phyloP scores from a whole-genome alignment of 805 yeast genomes.

The Wickerhamomyces strasburgensis region DNA sequence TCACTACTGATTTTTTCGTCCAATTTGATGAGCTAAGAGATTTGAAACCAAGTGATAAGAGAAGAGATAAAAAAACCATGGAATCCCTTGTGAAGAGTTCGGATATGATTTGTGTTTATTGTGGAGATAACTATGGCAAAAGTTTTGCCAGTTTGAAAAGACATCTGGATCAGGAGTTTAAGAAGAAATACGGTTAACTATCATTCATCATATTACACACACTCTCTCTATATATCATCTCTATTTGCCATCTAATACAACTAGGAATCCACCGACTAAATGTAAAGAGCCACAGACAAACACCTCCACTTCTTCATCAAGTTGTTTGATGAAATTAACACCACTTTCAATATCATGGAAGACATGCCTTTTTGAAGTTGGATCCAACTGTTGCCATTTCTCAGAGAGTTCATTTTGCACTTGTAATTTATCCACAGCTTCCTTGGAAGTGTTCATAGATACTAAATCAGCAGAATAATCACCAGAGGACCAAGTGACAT shows the following conservation, averaged over 20 bases:
- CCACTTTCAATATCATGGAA: slow-evolving; percentile 75
- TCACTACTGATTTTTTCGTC: slow-evolving; percentile 61
- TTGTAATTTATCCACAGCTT: slow-evolving; percentile 68
- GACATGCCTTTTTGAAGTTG: slow-evolving; percentile 41
- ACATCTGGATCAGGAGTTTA: slow-evolving; percentile 37
- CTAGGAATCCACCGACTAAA: slow-evolving; percentile 88
- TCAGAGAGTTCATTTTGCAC: slow-evolving; percentile 75
- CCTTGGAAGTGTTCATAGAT: slow-evolving; percentile 77
- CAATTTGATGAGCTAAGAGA: slow-evolving; percentile 43
- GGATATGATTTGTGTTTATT: slow-evolving; percentile 38
- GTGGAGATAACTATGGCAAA: slow-evolving; percentile 36
- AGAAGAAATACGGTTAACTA: neutral
- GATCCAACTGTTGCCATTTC: slow-evolving; percentile 59
- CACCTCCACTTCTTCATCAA: slow-evolving; percentile 47
- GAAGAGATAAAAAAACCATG: slow-evolving; percentile 36
- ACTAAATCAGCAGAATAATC: slow-evolving; percentile 75
- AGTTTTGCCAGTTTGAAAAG: slow-evolving; percentile 38
- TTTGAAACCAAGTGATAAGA: slow-evolving; percentile 36
- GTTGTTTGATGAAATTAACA: slow-evolving; percentile 42
- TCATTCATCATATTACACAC: too few relatives aligned
- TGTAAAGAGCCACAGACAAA: slow-evolving; percentile 94
- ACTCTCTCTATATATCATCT: too few relatives aligned
- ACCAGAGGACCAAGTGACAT: slow-evolving; percentile 87
- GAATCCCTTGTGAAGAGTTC: slow-evolving; percentile 28
- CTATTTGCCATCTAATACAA: slow-evolving; percentile 57